A percentile compares a stretch with the other conserved stretches of the same genome.
Conservation (phyloP, 202 grass and related monocot genomes). For the Setaria italica region DNA sequence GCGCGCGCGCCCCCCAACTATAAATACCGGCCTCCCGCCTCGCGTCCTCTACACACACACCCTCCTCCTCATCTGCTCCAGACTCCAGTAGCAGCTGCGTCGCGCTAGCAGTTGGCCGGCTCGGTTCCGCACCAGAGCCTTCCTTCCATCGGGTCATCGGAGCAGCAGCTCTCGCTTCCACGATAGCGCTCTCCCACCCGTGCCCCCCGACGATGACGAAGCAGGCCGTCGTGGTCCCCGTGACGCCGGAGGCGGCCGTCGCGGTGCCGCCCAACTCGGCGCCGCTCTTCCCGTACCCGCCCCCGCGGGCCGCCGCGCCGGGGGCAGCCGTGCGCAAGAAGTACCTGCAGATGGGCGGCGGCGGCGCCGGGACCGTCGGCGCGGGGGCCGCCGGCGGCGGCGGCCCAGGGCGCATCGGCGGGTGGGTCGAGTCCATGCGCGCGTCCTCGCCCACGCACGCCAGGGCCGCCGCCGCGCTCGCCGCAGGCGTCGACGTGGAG, state of each 20-base stretch:
- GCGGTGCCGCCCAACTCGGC: slow-evolving; percentile 49
- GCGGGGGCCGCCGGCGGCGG: slow-evolving; percentile 47
- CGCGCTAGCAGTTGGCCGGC: not conserved
- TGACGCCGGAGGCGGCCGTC: slow-evolving; percentile 40
- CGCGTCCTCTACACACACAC: slow-evolving; percentile 30
- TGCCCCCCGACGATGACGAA: slow-evolving; percentile 60
- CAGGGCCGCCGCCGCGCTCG: slow-evolving; percentile 58
- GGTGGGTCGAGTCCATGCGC: slow-evolving; percentile 81
- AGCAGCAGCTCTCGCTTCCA: not conserved
- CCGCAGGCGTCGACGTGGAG: slow-evolving; percentile 57
- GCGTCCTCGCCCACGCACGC: slow-evolving; percentile 84
- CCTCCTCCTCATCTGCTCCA: not conserved
- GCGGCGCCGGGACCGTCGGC: slow-evolving; percentile 10
- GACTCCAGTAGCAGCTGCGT: not conserved
- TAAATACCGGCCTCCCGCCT: slow-evolving; percentile 39
- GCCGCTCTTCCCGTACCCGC: slow-evolving; percentile 64
- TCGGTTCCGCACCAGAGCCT: too few relatives aligned
- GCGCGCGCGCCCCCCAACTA: slow-evolving; percentile 10
- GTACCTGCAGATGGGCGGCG: slow-evolving; percentile 58
- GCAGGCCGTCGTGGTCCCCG: slow-evolving; percentile 68
- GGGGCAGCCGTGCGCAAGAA: slow-evolving; percentile 52
- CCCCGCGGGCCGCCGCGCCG: slow-evolving; percentile 44
- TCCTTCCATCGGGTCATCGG: not conserved
- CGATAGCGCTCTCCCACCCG: too few relatives aligned
- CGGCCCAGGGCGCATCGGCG: not conserved